phyloP scores from a whole-genome alignment of 2,329 filamentous ascomycete species.

The Simplicillium aogashimaense region DNA sequence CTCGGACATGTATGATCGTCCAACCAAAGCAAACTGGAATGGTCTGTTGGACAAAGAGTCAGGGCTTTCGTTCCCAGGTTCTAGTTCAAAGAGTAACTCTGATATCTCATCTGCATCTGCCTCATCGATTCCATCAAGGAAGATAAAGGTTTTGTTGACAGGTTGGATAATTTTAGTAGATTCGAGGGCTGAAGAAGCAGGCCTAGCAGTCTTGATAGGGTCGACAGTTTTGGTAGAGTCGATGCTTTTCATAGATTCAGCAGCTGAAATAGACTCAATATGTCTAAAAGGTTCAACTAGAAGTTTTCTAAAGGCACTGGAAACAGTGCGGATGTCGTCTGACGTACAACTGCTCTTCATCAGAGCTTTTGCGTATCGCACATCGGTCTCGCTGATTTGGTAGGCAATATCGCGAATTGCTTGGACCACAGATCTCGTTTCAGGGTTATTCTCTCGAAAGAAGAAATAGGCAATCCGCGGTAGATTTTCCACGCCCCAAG shows the following conservation, averaged over 20 bases:
- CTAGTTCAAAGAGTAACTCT: conserved; percentile 25
- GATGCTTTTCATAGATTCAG: too few relatives aligned
- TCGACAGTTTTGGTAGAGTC: too few relatives aligned
- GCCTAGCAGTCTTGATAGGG: too few relatives aligned
- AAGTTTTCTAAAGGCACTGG: conserved; percentile 31
- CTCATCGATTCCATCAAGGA: conserved; percentile 37
- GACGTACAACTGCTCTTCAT: conserved; percentile 20
- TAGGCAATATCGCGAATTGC: conserved; percentile 35
- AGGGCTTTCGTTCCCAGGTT: conserved; percentile 12
- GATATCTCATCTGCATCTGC: conserved; percentile 25
- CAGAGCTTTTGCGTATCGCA: conserved; percentile 31
- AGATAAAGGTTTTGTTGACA: conserved; percentile 22
- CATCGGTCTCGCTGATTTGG: conserved; percentile 34
- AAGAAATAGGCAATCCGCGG: conserved; percentile 33
- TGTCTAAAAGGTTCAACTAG: conserved; percentile 27
- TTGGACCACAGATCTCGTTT: conserved; percentile 32
- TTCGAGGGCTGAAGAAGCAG: too few relatives aligned
- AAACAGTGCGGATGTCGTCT: conserved; percentile 31
- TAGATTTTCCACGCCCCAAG: conserved; percentile 24
- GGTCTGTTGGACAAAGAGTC: conserved; percentile 10
- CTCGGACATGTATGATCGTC: conserved; percentile 31
- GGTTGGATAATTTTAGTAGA: too few relatives aligned
- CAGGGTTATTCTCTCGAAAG: conserved; percentile 35
- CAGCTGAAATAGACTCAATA: conserved; percentile 19
- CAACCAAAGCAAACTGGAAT: conserved; percentile 28